phyloP scores from a whole-genome alignment of 2,329 filamentous ascomycete species.

The Microdochium nivale region DNA sequence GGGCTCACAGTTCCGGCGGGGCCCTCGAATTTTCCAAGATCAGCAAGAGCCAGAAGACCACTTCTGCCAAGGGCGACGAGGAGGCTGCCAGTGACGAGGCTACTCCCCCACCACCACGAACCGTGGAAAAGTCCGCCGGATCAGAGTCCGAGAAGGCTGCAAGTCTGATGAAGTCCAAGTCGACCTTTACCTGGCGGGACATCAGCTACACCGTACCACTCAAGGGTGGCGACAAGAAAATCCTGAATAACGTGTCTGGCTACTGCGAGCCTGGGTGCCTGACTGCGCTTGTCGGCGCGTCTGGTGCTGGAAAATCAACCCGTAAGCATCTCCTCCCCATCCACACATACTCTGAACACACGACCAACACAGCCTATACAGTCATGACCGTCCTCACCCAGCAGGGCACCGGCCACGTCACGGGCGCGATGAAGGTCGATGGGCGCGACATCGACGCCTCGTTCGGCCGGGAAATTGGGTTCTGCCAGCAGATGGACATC shows the following conservation, averaged over 20 bases:
- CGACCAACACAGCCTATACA: slow-evolving; percentile 21
- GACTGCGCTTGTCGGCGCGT: slow-evolving; percentile 74
- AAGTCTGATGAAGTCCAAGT: slow-evolving; percentile 46
- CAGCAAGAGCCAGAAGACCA: slow-evolving; percentile 42
- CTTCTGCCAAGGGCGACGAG: slow-evolving; percentile 41
- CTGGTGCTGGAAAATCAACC: slow-evolving; percentile 77
- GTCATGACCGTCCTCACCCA: slow-evolving; percentile 69
- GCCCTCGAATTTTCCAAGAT: slow-evolving; percentile 64
- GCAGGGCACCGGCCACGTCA: slow-evolving; percentile 54
- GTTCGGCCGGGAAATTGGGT: slow-evolving; percentile 63
- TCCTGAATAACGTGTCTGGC: slow-evolving; percentile 63
- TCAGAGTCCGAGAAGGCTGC: slow-evolving; percentile 25
- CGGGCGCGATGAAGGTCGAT: slow-evolving; percentile 66
- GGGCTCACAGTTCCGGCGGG: slow-evolving; percentile 54
- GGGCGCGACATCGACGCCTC: slow-evolving; percentile 50
- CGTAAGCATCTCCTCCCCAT: slow-evolving; percentile 4
- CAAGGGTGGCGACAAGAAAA: slow-evolving; percentile 47
- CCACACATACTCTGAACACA: not conserved
- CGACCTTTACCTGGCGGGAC: slow-evolving; percentile 63
- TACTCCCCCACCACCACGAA: slow-evolving; percentile 10
- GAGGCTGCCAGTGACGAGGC: slow-evolving; percentile 30
- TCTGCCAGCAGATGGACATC: slow-evolving; percentile 64
- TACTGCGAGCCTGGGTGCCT: slow-evolving; percentile 74
- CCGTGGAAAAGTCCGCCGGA: slow-evolving; percentile 4
- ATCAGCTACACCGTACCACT: slow-evolving; percentile 67